Base-by-base conservation (phyloP, 208 protist genomes). In the Trypanosoma lewisi region DNA sequence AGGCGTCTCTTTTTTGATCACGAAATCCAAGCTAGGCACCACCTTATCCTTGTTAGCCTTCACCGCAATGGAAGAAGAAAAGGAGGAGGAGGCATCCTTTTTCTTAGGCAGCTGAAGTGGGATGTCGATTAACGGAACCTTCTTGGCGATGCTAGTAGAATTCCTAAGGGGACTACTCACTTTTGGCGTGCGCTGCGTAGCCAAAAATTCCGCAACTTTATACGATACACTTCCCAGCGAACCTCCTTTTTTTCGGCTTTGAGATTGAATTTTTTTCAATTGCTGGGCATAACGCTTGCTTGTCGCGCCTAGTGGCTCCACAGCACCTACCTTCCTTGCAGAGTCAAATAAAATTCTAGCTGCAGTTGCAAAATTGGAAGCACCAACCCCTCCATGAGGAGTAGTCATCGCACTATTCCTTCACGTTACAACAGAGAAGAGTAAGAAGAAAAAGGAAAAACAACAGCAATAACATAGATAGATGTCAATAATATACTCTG, bases 261-360 rank as follows among this genome's bases (percentile, higher is more conserved):
- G 85, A 30, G 59, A 65, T 56, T 92, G 85, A 31, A 95, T 89
- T 33, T 76, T 89, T 61, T 87, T 93, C 4, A 92, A 70, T 25
- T 95, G 81, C 39, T 89, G 75, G 14, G 81, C 78, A 48, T 91
- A 91, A 48, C 77, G 56, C 27, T 77, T 79, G 51, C 66, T 75
- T 51, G 71, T 80, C 25, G 73, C 84, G 27, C 81, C 78, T 8
- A 93, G 56, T 39, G 83, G 78, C 59, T 86, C 71, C 8, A 95
- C 78, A 16, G 84, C 89, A 2, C 89, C 89, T 1, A 82, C 76
- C 25, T 89, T 89, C 54, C 84, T 83, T 12, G 86, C 89, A 4
- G 89, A 93, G 37, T 92, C 78, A 55, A 95, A 93, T 8, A 95
- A 63, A 36, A 95, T 84, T 53, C 81, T 86, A 23, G 89, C 89